Conservation (phyloP, 2,329 filamentous ascomycete species). For the Aspergillus hiratsukae region DNA sequence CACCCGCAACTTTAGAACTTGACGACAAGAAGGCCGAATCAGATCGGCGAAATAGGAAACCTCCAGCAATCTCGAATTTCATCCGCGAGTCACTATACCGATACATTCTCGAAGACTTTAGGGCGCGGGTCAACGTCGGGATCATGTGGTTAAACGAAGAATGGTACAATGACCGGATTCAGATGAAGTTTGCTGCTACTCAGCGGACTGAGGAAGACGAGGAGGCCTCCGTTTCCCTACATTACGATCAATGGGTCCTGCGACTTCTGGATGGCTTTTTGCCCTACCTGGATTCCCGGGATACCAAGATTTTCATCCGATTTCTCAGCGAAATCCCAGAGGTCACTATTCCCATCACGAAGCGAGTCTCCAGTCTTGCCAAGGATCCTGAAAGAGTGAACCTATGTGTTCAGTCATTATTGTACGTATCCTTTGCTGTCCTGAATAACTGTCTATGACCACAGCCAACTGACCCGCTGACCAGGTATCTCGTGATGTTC, state of each 20-base stretch:
- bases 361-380: slow-evolving; percentile 62
- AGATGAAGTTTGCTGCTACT: slow-evolving; percentile 41
- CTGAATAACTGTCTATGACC: neutral
- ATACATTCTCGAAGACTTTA: slow-evolving; percentile 89
- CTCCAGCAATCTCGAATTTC: slow-evolving; percentile 49
- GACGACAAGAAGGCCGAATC: slow-evolving; percentile 32
- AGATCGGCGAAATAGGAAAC: slow-evolving; percentile 15
- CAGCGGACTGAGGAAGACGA: slow-evolving; percentile 44
- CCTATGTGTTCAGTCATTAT: slow-evolving; percentile 54
- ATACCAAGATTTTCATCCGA: slow-evolving; percentile 76
- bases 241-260: slow-evolving; percentile 76
- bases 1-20: slow-evolving; percentile 64
- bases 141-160: slow-evolving; percentile 95
- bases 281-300: slow-evolving; percentile 84
- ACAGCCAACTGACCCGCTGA: slow-evolving; percentile 10
- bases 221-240: slow-evolving; percentile 42
- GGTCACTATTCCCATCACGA: slow-evolving; percentile 66
- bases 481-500: slow-evolving; percentile 53
- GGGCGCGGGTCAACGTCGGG: slow-evolving; percentile 80
- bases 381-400: slow-evolving; percentile 60
- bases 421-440: slow-evolving; percentile 39
- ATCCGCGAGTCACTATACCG: slow-evolving; percentile 78
- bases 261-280: slow-evolving; percentile 84
- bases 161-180: slow-evolving; percentile 85
- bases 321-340: slow-evolving; percentile 89